A percentile compares a stretch with the other conserved stretches of the same genome.
These are phyloP conservation scores for Pythium scleroteichum DNA, from an alignment of 352 stramenopile species.

Conservation along the genomic window DNA sequence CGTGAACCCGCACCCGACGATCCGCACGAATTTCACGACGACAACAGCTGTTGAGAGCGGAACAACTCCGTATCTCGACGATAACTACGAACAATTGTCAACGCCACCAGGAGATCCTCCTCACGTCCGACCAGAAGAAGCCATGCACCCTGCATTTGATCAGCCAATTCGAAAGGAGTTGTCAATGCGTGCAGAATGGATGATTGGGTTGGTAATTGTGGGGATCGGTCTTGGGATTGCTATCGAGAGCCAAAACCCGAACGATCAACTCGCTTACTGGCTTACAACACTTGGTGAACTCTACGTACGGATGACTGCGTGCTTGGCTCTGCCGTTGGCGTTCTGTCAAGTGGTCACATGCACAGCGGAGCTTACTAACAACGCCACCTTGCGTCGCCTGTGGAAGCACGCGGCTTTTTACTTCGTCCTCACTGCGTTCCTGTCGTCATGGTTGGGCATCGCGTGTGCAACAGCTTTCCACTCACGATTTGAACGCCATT, in stretches of 20 bases:
- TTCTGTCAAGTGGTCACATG: conserved; percentile 65
- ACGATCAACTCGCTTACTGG: conserved; percentile 47
- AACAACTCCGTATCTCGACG: conserved; percentile 27
- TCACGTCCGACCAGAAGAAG: conserved; percentile 26
- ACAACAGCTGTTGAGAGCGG: conserved; percentile 5
- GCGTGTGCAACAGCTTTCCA: conserved; percentile 33
- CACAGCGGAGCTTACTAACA: conserved; percentile 48
- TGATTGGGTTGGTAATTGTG: conserved; percentile 39
- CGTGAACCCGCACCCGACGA: conserved; percentile 30
- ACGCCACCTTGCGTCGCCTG: conserved; percentile 37
- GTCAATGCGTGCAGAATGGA: conserved; percentile 44
- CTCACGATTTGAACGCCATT: conserved; percentile 34
- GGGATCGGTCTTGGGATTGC: conserved; percentile 43
- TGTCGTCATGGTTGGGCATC: conserved; percentile 35
- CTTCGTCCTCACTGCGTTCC: conserved; percentile 35
- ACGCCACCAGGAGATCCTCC: conserved; percentile 59
- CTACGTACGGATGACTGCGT: conserved; percentile 64
- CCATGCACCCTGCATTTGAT: conserved; percentile 18
- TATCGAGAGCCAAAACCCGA: conserved; percentile 33
- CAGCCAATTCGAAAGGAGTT: conserved; percentile 25
- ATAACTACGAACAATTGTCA: conserved; percentile 48
- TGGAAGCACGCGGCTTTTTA: conserved; percentile 44
- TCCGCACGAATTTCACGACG: conserved; percentile 56
- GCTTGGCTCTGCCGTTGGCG: conserved; percentile 55
- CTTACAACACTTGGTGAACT: conserved; percentile 49